A percentile compares a stretch with the other conserved stretches of the same genome.
Conservation (phyloP, 768 basidiomycete genomes). For the Agaricus subrufescens region DNA sequence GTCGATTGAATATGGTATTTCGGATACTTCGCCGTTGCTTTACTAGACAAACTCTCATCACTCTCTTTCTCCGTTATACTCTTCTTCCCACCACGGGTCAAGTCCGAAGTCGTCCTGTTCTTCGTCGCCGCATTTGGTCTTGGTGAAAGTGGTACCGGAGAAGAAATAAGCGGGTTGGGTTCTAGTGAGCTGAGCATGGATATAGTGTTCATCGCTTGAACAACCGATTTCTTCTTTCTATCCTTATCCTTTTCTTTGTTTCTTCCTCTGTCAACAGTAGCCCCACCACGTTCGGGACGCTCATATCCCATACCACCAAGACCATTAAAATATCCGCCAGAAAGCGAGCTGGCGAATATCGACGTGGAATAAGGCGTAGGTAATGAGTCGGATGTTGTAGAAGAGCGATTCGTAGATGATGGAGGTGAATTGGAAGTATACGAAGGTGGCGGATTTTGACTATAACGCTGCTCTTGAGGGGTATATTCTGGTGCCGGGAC, state of each 20-base stretch:
- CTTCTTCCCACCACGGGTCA: not conserved
- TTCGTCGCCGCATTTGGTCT: not conserved
- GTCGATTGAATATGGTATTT: not conserved
- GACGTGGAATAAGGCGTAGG: not conserved
- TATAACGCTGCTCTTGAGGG: not conserved
- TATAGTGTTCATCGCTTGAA: not conserved
- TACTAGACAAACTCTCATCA: conserved; percentile 2
- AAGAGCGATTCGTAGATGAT: not conserved
- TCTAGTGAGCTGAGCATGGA: conserved; percentile 5
- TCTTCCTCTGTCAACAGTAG: not conserved
- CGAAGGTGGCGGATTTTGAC: not conserved
- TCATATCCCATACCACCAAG: not conserved
- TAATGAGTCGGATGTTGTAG: not conserved
- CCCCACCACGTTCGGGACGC: not conserved
- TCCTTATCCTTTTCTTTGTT: not conserved
- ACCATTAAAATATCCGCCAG: not conserved
- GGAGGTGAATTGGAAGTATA: not conserved
- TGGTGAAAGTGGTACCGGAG: not conserved
- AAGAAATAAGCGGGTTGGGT: not conserved
- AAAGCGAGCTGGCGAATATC: not conserved
- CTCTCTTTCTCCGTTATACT: not conserved
- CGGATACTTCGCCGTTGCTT: not conserved
- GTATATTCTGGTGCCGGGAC: not conserved
- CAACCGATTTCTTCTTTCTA: conserved; percentile 2
- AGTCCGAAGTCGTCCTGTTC: not conserved